Percentiles rank a stretch among this genome's conserved stretches.
phyloP scores from a whole-genome alignment of 2,329 filamentous ascomycete species.

The Rhynchosporium agropyri region DNA sequence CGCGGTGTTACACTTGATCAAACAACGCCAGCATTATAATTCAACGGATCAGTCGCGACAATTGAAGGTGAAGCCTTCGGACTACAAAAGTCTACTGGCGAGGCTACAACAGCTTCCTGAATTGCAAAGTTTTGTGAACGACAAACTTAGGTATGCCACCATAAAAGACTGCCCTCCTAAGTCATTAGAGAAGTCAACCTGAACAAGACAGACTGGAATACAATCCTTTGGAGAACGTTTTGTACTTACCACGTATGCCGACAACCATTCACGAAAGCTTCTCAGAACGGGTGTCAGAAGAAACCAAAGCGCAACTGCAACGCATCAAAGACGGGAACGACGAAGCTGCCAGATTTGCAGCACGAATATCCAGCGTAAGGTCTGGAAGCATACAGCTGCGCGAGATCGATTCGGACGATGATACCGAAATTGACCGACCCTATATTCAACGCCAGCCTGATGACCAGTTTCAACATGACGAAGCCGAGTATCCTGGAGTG shows the following conservation, averaged over 20 bases:
- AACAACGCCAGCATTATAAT: slow-evolving; percentile 25
- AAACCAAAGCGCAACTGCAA: slow-evolving; percentile 25
- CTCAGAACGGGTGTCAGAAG: slow-evolving; percentile 25
- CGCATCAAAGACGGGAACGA: slow-evolving; percentile 24
- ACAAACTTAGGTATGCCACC: slow-evolving; percentile 25
- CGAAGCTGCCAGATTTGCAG: slow-evolving; percentile 28
- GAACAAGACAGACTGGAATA: slow-evolving; percentile 24
- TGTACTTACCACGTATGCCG: slow-evolving; percentile 27
- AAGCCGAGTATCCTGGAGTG: slow-evolving; percentile 24
- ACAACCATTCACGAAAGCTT: slow-evolving; percentile 28
- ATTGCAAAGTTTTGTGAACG: slow-evolving; percentile 23
- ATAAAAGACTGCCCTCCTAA: slow-evolving; percentile 16
- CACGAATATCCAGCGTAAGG: slow-evolving; percentile 25
- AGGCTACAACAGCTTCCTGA: slow-evolving; percentile 28
- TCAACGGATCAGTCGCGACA: slow-evolving; percentile 24
- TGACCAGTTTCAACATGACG: slow-evolving; percentile 24
- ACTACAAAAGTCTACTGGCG: slow-evolving; percentile 27
- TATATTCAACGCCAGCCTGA: slow-evolving; percentile 23
- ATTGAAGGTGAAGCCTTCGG: slow-evolving; percentile 23
- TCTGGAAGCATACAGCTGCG: slow-evolving; percentile 28
- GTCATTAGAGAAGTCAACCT: slow-evolving; percentile 17
- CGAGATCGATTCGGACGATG: slow-evolving; percentile 26
- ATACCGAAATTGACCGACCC: slow-evolving; percentile 21
- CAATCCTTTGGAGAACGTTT: slow-evolving; percentile 24
- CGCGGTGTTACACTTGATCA: slow-evolving; percentile 26